These are phyloP conservation scores for Helichrysum umbraculigerum DNA, from an alignment of 129 eudicot genomes.

Conservation along the genomic window DNA sequence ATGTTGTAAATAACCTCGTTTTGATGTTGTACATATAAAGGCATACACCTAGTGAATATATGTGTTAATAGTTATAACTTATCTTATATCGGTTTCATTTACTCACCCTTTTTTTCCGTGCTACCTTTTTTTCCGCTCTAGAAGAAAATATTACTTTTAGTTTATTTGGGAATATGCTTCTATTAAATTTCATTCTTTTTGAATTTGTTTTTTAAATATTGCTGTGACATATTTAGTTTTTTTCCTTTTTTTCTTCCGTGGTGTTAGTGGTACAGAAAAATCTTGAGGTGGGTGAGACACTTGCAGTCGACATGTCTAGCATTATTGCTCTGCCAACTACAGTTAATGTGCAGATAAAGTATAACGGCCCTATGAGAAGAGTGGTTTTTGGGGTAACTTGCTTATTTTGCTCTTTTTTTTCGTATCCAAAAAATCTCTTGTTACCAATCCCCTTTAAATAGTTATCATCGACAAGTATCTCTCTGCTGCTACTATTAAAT, in stretches of 20 bases:
- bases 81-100: background rate
- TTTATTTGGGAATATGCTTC: background rate
- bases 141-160: too few relatives aligned
- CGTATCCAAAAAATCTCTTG: background rate
- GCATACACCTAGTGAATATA: background rate
- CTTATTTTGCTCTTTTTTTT: background rate
- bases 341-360: constrained; percentile 69
- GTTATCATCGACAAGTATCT: too few relatives aligned
- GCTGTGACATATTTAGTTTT: constrained; percentile 12
- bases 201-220: background rate
- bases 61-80: background rate
- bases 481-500: too few relatives aligned
- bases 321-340: constrained; percentile 75
- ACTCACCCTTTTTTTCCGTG: background rate
- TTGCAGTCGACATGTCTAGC: constrained; percentile 82
- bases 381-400: constrained; percentile 89
- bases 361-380: constrained; percentile 89
- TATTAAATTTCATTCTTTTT: background rate
- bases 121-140: background rate
- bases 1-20: constrained; percentile 25
- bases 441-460: background rate
- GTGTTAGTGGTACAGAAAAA: constrained; percentile 93
- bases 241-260: constrained; percentile 15
- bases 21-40: background rate
- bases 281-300: constrained; percentile 96